Percentiles rank a stretch among this genome's conserved stretches.
Conservation (phyloP, 768 basidiomycete species). For the Mycena amicta region DNA sequence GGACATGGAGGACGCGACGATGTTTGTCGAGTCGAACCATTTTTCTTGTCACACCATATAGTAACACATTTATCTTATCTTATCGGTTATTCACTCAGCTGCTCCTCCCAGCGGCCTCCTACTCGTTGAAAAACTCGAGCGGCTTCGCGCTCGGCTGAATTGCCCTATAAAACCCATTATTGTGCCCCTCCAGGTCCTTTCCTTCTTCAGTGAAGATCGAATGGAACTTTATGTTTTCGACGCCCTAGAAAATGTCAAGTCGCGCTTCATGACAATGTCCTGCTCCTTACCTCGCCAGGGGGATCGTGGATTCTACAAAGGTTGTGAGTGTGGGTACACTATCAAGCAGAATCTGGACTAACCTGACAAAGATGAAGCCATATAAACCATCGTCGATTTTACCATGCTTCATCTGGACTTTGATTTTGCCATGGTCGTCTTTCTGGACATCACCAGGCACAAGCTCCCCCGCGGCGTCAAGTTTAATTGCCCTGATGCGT, state of each 20-base stretch:
- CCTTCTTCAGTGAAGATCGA: conserved; percentile 70
- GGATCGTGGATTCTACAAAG: conserved; percentile 73
- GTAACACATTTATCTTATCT: background rate
- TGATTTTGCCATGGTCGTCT: conserved; percentile 14
- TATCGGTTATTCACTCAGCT: background rate
- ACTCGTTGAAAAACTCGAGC: conserved; percentile 75
- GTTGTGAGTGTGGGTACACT: conserved; percentile 3
- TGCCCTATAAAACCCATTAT: conserved; percentile 58
- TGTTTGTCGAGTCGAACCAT: background rate
- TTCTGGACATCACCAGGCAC: conserved; percentile 5
- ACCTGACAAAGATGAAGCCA: conserved; percentile 10
- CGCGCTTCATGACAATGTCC: too few species aligned
- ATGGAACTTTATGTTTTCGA: conserved; percentile 69
- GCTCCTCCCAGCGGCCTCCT: conserved; percentile 18
- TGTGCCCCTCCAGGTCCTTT: conserved; percentile 47
- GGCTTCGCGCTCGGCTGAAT: conserved; percentile 61
- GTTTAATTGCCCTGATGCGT: conserved; percentile 62
- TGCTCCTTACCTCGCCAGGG: conserved; percentile 58
- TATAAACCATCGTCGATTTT: conserved; percentile 44
- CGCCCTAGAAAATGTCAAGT: conserved; percentile 62
- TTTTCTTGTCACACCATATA: too few species aligned
- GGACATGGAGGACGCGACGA: conserved; percentile 6
- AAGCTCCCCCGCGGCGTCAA: conserved; percentile 12
- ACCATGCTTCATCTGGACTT: conserved; percentile 53
- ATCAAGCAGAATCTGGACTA: conserved; percentile 2